Base-by-base conservation (phyloP, 2,329 filamentous ascomycete species). In the Alternaria tenuissima region DNA sequence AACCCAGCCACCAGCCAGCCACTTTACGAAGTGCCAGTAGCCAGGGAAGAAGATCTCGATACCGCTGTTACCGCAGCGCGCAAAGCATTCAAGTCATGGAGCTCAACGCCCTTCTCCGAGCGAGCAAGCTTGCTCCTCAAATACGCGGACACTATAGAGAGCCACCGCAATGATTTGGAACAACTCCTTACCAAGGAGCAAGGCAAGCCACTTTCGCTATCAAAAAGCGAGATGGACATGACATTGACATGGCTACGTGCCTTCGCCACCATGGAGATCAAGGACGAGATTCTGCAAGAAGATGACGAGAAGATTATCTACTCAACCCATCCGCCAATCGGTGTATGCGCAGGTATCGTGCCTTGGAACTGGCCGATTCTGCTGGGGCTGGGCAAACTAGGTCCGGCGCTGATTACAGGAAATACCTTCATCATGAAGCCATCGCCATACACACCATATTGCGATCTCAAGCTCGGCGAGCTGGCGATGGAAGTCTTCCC, bases 391-490 rank as follows among this genome's bases (percentile, higher is more conserved):
- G 6, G 80, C 81, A 46, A 90, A 90, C 78, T 89, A n/a, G 83
- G 81, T 1, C 84, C 86, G 0, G 85, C 86, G 1, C 66, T 90
- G 0, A 67, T 88, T 14, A 85, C 86, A 0, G 86, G 86, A 7
- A 87, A 87, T 54, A 77, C 79, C 0, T 75, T 88, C 41, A 85
- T 88, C 47, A 73, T 87, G 62, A 88, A 88, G 71, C 84, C 85
- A 1, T 87, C 84, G 16, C 81, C 71, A 65, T 87, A 83, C 69
- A 86, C 86, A 0, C 86, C 86, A 1, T 88, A 88, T 70, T 82
- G 81, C 7, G 79, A 81, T 9, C 78, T 90, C 26, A 89, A 89
- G 73, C 69, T 88, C 5, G 84, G 82, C 6, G 87, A 89, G 71
- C 71, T 90, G 1, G 85, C 81, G 0, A 81, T 84, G 54, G 72